Conservation (phyloP, 495 filamentous ascomycete genomes). For the Talaromyces stipitatus region DNA sequence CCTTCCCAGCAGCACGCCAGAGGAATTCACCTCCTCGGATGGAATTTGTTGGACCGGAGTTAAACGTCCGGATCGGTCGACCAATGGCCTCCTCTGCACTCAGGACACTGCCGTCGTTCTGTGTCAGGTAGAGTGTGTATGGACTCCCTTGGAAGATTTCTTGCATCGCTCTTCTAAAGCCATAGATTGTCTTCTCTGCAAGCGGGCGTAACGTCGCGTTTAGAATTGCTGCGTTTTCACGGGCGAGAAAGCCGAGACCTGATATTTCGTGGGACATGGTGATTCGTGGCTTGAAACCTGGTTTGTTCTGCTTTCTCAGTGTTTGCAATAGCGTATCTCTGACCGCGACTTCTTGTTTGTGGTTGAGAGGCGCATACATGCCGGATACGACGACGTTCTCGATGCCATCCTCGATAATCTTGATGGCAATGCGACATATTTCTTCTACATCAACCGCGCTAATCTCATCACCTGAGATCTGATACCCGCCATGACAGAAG, state of each 20-base stretch:
- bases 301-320: no score
- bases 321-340: no score
- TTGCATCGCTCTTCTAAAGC: conserved; percentile 34
- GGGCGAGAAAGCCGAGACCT: conserved; percentile 38
- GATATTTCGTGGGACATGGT: conserved; percentile 38
- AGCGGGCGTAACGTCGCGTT: conserved; percentile 40
- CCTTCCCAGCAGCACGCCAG: conserved; percentile 15
- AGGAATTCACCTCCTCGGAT: conserved; percentile 44
- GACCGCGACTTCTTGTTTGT: conserved; percentile 9
- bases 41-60: conserved; percentile 46
- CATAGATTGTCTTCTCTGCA: conserved; percentile 34
- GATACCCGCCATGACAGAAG: conserved; percentile 16
- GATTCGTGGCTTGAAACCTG: conserved; percentile 18
- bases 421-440: conserved; percentile 4
- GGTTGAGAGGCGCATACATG: conserved; percentile 50
- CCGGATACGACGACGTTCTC: conserved; percentile 47
- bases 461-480: conserved; percentile 19
- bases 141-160: conserved; percentile 25
- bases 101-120: conserved; percentile 46
- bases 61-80: conserved; percentile 44
- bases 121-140: conserved; percentile 43
- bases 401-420: conserved; percentile 16
- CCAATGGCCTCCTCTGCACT: conserved; percentile 30
- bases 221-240: conserved; percentile 47
- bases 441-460: conserved; percentile 13